Evolutionary conservation across 1,284 basidiomycete genomes (phyloP), one percentile per base, ranked within the genome.

Genomic region (Sanghuangporus weigelae): DNA sequence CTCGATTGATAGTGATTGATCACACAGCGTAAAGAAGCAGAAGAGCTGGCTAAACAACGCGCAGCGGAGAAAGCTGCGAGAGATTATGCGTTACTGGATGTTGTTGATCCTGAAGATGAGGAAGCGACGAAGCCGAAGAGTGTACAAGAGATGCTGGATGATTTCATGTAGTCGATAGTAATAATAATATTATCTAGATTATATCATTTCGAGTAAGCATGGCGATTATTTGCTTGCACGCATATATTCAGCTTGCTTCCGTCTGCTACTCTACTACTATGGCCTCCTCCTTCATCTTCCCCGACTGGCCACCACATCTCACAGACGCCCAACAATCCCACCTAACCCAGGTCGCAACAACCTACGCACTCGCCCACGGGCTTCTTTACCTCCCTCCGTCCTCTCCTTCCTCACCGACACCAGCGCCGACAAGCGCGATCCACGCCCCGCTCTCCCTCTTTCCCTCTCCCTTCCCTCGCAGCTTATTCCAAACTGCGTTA

Each of bases 391-490:
- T 95, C 16, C 92, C 92, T 5, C 40, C 39, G 6, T 11, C 38
- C 36, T 75, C 81, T 16, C 69, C 75, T 11, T 70, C 79, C 23
- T 74, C 76, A 8, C 81, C 83, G 67, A 75, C 81, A 1, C 89
- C 89, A 0, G 76, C 81, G 1, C 90, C 89, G 0, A 85, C 86
- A 21, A 83, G 86, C 6, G 88, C 87, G 0, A 93, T 96, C 68
- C 92, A 97, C 72, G 95, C 95, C 0, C 96, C 96, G 0, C 79
- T 96, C 69, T 84, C 94, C 1, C 81, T 98, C 57, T 82, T 96
- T 67, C 96, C 96, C 0, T 86, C 93, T 0, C 94, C 95, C 0
- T 87, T 98, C 68, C 96, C 96, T 0, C 81, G 88, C 16, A 59
- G 72, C 1, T 78, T 93, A 11, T 98, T 96, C 72, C 70, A 84